phyloP scores from a whole-genome alignment of 1,284 basidiomycete species.

The Bjerkandera adusta region DNA sequence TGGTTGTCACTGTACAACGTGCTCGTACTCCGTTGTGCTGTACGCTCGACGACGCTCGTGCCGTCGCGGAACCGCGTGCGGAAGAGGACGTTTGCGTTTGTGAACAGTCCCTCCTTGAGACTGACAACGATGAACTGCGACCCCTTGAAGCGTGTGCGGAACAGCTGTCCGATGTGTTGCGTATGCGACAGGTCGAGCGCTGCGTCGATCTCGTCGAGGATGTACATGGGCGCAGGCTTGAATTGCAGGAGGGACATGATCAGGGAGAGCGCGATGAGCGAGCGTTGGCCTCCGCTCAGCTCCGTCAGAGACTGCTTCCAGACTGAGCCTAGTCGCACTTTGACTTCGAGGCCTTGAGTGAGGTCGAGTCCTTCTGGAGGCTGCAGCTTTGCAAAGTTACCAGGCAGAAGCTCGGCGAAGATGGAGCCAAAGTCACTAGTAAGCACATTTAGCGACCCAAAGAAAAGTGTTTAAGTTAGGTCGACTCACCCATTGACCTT shows the following conservation, averaged over 20 bases:
- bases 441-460: constrained; percentile 6
- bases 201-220: constrained; percentile 97
- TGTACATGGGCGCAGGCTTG: constrained; percentile 99
- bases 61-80: constrained; percentile 88
- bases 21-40: constrained; percentile 57
- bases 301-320: constrained; percentile 99
- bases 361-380: constrained; percentile 93
- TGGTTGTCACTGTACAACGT: constrained; percentile 30
- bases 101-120: constrained; percentile 96
- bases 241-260: constrained; percentile 99
- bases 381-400: constrained; percentile 95
- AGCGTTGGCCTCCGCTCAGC: constrained; percentile 95
- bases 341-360: constrained; percentile 95
- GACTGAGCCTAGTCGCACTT: constrained; percentile 90
- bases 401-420: constrained; percentile 94
- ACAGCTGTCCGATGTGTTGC: constrained; percentile 95
- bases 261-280: constrained; percentile 92
- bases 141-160: constrained; percentile 96
- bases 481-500: constrained; percentile 84
- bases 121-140: constrained; percentile 98
- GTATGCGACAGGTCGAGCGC: constrained; percentile 96
- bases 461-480: neutral
- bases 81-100: constrained; percentile 97
- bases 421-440: constrained; percentile 95
- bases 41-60: constrained; percentile 86